phyloP scores from a whole-genome alignment of 768 basidiomycete genomes.

The Suillus sp. region DNA sequence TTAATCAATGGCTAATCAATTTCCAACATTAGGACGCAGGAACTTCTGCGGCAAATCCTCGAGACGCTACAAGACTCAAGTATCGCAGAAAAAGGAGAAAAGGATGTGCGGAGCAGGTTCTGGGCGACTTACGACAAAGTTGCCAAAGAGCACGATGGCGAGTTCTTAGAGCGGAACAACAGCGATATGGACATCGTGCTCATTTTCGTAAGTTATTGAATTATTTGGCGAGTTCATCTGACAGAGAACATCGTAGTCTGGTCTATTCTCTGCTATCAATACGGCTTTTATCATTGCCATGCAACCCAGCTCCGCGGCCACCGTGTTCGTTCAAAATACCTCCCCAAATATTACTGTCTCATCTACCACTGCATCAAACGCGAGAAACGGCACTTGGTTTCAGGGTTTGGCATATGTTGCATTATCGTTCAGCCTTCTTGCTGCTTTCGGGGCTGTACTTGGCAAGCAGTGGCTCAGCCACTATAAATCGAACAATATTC shows the following conservation, averaged over 20 bases:
- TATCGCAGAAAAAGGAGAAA: conserved; percentile 2
- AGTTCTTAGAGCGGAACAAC: conserved; percentile 22
- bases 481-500: conserved; percentile 14
- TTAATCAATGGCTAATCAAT: not conserved
- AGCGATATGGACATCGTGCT: conserved; percentile 24
- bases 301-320: conserved; percentile 8
- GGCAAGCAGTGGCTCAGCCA: conserved; percentile 21
- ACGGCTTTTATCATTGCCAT: conserved; percentile 9
- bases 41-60: not conserved
- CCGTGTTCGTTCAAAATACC: conserved; percentile 8
- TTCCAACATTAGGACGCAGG: not conserved
- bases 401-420: conserved; percentile 23
- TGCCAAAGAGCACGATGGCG: conserved; percentile 20
- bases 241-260: conserved; percentile 8
- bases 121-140: conserved; percentile 20
- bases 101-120: conserved; percentile 14
- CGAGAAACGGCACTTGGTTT: conserved; percentile 10
- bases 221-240: not conserved
- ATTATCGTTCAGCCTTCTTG: conserved; percentile 23
- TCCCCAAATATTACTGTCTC: conserved; percentile 9
- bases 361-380: not conserved
- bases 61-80: conserved; percentile 3
- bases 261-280: conserved; percentile 12
- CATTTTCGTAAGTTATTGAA: conserved; percentile 23
- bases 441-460: conserved; percentile 24